Conservation (phyloP, 768 basidiomycete genomes). For the Psilocybe sp. region DNA sequence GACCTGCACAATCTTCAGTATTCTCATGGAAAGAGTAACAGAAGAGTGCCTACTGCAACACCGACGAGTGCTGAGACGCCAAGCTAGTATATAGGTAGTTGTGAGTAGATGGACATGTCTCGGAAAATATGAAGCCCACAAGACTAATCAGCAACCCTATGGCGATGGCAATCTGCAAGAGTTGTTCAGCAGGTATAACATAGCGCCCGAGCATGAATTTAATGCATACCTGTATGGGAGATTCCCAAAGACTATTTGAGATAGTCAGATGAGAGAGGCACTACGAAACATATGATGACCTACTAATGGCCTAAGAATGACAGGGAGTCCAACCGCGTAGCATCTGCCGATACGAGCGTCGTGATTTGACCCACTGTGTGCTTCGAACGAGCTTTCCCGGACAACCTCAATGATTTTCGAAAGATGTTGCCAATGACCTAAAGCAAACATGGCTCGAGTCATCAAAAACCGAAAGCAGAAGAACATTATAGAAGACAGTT, state of each 20-base stretch:
- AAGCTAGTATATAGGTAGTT: constrained; percentile 32
- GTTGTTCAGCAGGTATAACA: background rate
- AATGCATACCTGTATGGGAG: constrained; percentile 49
- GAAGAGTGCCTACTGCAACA: constrained; percentile 30
- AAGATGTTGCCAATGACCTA: constrained; percentile 49
- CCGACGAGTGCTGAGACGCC: constrained; percentile 72
- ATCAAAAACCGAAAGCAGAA: background rate
- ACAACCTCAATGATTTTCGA: constrained; percentile 66
- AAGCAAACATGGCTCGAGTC: background rate
- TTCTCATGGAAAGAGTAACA: constrained; percentile 4
- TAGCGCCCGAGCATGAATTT: background rate
- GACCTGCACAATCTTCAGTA: constrained; percentile 5
- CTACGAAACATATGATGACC: constrained; percentile 11
- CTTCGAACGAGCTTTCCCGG: constrained; percentile 52
- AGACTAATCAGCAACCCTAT: constrained; percentile 60
- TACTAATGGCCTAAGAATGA: constrained; percentile 41
- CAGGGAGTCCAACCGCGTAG: constrained; percentile 51
- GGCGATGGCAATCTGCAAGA: constrained; percentile 47
- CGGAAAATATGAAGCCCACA: constrained; percentile 28
- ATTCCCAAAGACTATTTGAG: constrained; percentile 50
- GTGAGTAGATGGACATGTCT: background rate
- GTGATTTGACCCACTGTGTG: constrained; percentile 67
- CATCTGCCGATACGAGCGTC: constrained; percentile 68
- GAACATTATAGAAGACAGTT: background rate
- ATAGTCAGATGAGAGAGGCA: background rate